Conservation (phyloP, 2,329 filamentous ascomycete species). For the Phaeosphaeriaceae sp. region DNA sequence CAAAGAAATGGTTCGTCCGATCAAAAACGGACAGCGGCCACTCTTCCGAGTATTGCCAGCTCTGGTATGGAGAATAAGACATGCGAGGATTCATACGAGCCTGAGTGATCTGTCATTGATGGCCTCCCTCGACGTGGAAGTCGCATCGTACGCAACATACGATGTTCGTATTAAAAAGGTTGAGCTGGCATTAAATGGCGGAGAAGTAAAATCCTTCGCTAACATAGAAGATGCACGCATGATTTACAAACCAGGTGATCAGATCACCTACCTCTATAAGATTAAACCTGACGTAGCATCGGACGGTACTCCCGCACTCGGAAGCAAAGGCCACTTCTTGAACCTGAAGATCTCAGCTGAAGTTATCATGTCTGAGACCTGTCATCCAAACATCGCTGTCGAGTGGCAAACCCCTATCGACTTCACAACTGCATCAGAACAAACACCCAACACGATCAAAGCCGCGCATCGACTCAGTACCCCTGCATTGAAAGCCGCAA, state of each 20-base stretch:
- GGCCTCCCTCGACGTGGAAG: conserved; percentile 75
- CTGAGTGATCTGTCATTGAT: conserved; percentile 62
- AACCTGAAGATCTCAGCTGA: conserved; percentile 67
- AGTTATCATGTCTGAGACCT: conserved; percentile 63
- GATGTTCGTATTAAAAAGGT: conserved; percentile 68
- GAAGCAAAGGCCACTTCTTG: conserved; percentile 50
- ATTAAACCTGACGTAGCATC: conserved; percentile 54
- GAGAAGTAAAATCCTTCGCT: conserved; percentile 60
- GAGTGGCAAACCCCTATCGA: conserved; percentile 73
- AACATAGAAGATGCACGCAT: conserved; percentile 60
- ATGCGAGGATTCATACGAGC: conserved; percentile 69
- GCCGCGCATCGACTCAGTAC: conserved; percentile 39
- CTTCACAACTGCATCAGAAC: conserved; percentile 58
- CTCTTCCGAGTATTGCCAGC: conserved; percentile 70
- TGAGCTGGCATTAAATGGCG: conserved; percentile 63
- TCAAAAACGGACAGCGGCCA: conserved; percentile 68
- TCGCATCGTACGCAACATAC: conserved; percentile 72
- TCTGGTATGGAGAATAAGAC: conserved; percentile 74
- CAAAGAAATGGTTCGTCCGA: conserved; percentile 66
- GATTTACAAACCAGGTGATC: conserved; percentile 72
- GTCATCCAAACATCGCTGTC: conserved; percentile 68
- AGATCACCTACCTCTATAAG: conserved; percentile 76
- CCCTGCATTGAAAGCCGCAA: conserved; percentile 24
- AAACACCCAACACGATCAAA: conserved; percentile 50
- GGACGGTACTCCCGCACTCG: conserved; percentile 58